These are phyloP conservation scores for Colletotrichum melonis DNA, from an alignment of 2,329 filamentous ascomycete species.

Conservation along the genomic window DNA sequence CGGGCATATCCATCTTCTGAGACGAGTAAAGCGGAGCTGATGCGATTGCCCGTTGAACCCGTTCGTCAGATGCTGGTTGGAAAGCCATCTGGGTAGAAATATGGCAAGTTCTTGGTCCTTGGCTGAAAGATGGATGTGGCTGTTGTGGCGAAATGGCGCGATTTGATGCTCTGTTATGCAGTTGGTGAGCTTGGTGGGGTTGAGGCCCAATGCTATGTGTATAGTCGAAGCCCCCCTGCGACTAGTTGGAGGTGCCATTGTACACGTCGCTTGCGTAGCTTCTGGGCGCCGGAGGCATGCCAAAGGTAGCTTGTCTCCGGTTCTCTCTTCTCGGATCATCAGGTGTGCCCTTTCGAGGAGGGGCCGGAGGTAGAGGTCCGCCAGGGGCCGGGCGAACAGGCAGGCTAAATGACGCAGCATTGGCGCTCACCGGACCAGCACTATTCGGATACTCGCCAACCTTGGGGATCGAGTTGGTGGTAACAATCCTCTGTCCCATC, in stretches of 20 bases:
- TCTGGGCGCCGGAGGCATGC: slow-evolving; percentile 56
- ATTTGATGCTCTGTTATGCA: slow-evolving; percentile 13
- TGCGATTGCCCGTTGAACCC: slow-evolving; percentile 18
- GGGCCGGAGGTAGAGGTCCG: slow-evolving; percentile 70
- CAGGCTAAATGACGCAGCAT: slow-evolving; percentile 67
- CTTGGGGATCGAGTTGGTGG: slow-evolving; percentile 65
- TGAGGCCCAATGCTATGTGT: slow-evolving; percentile 7
- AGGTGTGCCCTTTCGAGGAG: slow-evolving; percentile 65
- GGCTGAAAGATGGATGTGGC: neutral
- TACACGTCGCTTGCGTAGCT: slow-evolving; percentile 38
- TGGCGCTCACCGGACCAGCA: slow-evolving; percentile 54
- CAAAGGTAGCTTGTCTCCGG: slow-evolving; percentile 66
- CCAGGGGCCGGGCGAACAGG: slow-evolving; percentile 73
- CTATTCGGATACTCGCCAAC: slow-evolving; percentile 51
- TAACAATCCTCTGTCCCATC: slow-evolving; percentile 62
- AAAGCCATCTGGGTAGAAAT: slow-evolving; percentile 23
- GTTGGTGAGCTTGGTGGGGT: neutral
- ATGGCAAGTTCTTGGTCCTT: slow-evolving; percentile 16
- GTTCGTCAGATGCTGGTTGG: slow-evolving; percentile 3
- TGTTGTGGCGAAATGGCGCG: slow-evolving; percentile 15
- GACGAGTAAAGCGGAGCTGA: slow-evolving; percentile 25
- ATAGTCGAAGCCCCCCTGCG: slow-evolving; percentile 19
- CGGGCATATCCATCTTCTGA: neutral
- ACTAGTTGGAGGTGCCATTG: slow-evolving; percentile 36
- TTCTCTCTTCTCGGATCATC: slow-evolving; percentile 65